These are phyloP conservation scores for Eucalyptus cladocalyx DNA, from an alignment of 345 rosid species.

Conservation along the genomic window DNA sequence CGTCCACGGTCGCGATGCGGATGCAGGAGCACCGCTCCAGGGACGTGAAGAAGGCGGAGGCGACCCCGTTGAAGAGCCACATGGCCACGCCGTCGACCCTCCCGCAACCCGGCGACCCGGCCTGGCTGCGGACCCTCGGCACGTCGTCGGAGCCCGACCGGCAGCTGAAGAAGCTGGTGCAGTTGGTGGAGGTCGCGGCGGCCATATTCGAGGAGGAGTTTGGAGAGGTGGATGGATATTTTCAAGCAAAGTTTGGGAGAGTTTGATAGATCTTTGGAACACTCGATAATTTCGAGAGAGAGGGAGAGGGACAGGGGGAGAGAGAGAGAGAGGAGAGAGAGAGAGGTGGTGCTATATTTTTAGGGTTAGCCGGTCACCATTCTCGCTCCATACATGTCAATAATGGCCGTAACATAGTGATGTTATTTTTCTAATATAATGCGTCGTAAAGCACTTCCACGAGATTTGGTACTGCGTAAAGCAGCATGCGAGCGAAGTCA, in stretches of 20 bases:
- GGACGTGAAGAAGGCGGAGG: slow-evolving; percentile 2
- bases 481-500: not conserved
- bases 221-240: not conserved
- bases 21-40: slow-evolving; percentile 7
- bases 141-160: not conserved
- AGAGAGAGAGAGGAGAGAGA: not conserved
- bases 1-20: slow-evolving; percentile 4
- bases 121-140: not conserved
- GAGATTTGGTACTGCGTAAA: not conserved
- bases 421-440: not conserved
- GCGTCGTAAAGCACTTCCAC: not conserved
- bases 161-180: slow-evolving; percentile 1
- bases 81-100: slow-evolving; percentile 4
- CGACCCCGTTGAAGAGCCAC: slow-evolving; percentile 1
- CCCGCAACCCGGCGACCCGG: not conserved
- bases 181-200: slow-evolving; percentile 1
- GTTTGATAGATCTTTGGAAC: not conserved
- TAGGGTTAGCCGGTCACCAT: not conserved
- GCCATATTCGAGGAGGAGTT: not conserved
- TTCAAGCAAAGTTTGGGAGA: not conserved
- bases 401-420: not conserved
- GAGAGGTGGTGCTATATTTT: not conserved
- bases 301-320: not conserved
- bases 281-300: not conserved
- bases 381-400: not conserved